A percentile compares a stretch with the other conserved stretches of the same genome.
phyloP scores from a whole-genome alignment of 306 rosid species.

The Castanopsis chinensis region DNA sequence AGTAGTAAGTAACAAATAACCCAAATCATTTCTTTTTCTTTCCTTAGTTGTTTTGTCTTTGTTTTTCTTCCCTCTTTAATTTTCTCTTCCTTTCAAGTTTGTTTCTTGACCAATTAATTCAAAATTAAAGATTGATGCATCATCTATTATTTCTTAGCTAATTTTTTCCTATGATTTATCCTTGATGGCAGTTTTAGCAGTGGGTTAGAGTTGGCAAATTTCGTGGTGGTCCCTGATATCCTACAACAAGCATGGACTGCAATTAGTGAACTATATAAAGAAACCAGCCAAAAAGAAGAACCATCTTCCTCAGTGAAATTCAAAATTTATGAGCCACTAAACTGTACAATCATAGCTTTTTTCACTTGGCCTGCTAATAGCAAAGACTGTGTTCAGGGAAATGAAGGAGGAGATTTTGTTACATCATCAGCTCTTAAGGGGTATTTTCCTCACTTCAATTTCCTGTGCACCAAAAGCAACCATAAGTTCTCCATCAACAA shows the following conservation, averaged over 20 bases:
- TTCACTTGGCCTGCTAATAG: conserved; percentile 13
- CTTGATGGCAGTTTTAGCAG: conserved; percentile 28
- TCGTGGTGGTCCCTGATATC: too few species aligned
- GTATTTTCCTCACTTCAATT: conserved; percentile 34
- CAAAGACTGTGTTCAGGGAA: neutral
- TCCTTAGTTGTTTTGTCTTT: too few species aligned
- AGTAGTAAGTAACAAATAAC: too few species aligned
- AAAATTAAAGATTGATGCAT: too few species aligned
- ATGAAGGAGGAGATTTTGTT: conserved; percentile 8
- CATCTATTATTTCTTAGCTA: neutral
- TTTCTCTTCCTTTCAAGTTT: too few species aligned
- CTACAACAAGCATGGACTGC: neutral
- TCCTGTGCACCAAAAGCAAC: conserved; percentile 27
- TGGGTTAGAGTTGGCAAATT: neutral
- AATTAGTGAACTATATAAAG: neutral
- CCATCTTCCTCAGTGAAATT: neutral
- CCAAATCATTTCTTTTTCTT: too few species aligned
- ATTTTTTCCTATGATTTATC: too few species aligned
- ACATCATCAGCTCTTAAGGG: conserved; percentile 19
- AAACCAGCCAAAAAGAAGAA: too few species aligned
- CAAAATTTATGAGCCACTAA: neutral
- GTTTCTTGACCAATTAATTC: too few species aligned
- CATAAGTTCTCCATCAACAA: conserved; percentile 31
- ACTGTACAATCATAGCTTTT: conserved; percentile 38
- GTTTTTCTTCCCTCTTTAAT: too few species aligned